Evolutionary conservation across 2,329 filamentous ascomycete genomes (phyloP).

Genomic region (Cordyceps sp.): DNA sequence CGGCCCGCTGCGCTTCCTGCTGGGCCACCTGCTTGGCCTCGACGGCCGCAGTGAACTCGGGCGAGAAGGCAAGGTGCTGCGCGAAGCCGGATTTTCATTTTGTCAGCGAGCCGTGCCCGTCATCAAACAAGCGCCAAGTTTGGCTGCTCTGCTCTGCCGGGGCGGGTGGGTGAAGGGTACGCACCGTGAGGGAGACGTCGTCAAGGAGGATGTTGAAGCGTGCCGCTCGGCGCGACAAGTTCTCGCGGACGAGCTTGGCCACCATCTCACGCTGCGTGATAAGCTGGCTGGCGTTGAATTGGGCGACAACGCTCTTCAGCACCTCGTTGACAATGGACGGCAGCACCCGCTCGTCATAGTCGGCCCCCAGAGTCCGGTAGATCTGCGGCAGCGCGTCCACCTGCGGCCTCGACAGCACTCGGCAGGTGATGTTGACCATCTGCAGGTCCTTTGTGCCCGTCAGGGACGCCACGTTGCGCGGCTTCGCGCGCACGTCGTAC

Average conservation of each 20-base stretch:
- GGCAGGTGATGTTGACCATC: constrained; percentile 99
- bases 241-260: constrained; percentile 77
- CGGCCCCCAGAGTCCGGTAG: constrained; percentile 84
- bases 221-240: constrained; percentile 76
- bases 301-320: constrained; percentile 92
- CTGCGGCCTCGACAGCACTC: constrained; percentile 85
- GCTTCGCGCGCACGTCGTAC: constrained; percentile 96
- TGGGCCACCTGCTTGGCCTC: constrained; percentile 61
- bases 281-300: constrained; percentile 96
- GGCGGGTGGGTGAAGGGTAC: constrained; percentile 12
- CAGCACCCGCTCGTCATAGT: constrained; percentile 93
- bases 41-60: constrained; percentile 57
- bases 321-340: constrained; percentile 98
- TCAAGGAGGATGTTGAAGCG: constrained; percentile 96
- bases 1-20: constrained; percentile 92
- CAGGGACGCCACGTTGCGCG: constrained; percentile 87
- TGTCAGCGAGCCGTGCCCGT: too few relatives aligned
- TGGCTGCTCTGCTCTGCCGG: too few relatives aligned
- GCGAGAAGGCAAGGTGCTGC: constrained; percentile 56
- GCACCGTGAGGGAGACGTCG: constrained; percentile 88
- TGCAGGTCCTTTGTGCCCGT: constrained; percentile 98
- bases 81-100: background rate
- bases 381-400: constrained; percentile 87
- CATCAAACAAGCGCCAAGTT: too few relatives aligned
- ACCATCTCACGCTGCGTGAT: constrained; percentile 99